A percentile compares a stretch with the other conserved stretches of the same genome.
Conservation (phyloP, 441 rosid genomes). For the Isatis lusitanica region DNA sequence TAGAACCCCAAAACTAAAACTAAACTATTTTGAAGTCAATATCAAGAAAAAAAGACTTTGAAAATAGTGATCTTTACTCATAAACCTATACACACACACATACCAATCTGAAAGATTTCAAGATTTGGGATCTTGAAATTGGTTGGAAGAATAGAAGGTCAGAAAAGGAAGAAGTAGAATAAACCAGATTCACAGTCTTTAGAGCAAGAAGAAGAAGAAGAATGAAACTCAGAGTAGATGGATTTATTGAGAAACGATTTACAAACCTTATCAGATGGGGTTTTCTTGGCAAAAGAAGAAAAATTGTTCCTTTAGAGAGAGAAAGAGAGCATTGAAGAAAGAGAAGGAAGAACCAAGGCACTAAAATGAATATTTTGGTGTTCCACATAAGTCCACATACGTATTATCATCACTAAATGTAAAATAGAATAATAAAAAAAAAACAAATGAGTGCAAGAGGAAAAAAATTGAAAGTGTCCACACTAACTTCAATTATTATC, state of each 20-base stretch:
- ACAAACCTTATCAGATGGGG: constrained; percentile 23
- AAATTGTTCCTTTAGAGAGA: constrained; percentile 24
- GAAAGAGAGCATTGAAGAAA: constrained; percentile 29
- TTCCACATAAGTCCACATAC: constrained; percentile 38
- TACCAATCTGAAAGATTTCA: constrained; percentile 17
- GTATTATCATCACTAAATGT: constrained; percentile 35
- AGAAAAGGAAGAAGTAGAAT: neutral
- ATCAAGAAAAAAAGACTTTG: neutral
- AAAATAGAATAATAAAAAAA: constrained; percentile 16
- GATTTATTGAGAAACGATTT: neutral
- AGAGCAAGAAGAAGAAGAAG: constrained; percentile 19
- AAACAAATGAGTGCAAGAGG: constrained; percentile 32
- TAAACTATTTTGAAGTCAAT: constrained; percentile 1
- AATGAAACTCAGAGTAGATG: neutral
- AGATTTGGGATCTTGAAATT: constrained; percentile 28
- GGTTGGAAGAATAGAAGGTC: neutral
- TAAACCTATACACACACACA: constrained; percentile 10
- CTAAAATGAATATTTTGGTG: constrained; percentile 30
- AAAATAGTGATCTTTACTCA: constrained; percentile 3
- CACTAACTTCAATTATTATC: constrained; percentile 39
- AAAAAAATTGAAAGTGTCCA: constrained; percentile 32
- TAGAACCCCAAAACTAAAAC: neutral
- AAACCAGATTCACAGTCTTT: neutral
- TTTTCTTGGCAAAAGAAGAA: constrained; percentile 30
- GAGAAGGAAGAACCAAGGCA: constrained; percentile 63